Evolutionary conservation across 176 grass and related monocot genomes (phyloP), one percentile per base, ranked within the genome.

Genomic region (Themeda triandra): DNA sequence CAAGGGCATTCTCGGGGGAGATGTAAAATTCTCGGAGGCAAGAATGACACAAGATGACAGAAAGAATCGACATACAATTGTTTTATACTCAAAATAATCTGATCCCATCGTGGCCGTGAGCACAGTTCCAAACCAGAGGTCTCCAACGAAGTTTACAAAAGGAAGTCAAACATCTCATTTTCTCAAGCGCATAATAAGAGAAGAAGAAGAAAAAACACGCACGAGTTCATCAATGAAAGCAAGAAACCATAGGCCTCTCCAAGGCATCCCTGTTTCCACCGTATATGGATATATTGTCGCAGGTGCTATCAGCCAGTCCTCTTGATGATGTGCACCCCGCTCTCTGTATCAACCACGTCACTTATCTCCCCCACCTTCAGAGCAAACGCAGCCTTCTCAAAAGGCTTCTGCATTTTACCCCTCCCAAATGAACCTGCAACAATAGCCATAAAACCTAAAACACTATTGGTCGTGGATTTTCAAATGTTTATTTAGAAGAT

Each of bases 361-460:
- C 93, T 98, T 12, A 95, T 92, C 28, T 98, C 93, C 58, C 96
- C 89, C 23, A 94, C 89, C 83, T 92, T 89, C 66, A 98, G 89
- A 44, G 89, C 89, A 79, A 90, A 83, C 9, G 88, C 48, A 54
- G 87, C 91, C 73, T 94, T 94, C 84, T 98, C 96, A 63, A 98
- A 95, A 82, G 91, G 33, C 74, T 95, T 95, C 62, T 98, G 93
- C 96, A 98, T 98, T 86, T 91, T 90, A 29, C 96, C 91, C 42
- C 83, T 88, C 30, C 90, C 91, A 81, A 98, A 98, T 69, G 82
- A 29, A 86, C 96, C 96, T 98, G 83, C 73, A 48, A 24, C 29
- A 75, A 71, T 89, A 86, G 37, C 14, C 6, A 6, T 46, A 24
- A 62, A 62, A 62, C 14, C 27, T 60, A 49, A 78, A 40, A 56